Evolutionary conservation across 2,329 filamentous ascomycete species (phyloP).

Genomic region (Pseudocercospora macadamiae): DNA sequence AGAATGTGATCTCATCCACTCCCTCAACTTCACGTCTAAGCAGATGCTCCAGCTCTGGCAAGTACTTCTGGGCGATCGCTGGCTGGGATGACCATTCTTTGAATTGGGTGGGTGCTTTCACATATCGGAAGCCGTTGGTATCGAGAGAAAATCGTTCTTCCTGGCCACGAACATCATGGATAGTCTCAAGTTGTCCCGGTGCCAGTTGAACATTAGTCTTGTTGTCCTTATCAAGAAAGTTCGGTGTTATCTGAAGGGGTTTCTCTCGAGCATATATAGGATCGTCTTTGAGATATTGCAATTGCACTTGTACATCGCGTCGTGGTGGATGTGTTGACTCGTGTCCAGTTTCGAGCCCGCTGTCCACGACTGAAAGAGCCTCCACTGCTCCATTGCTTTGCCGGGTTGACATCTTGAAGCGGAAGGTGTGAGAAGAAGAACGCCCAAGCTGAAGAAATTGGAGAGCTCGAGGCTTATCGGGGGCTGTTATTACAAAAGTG

Average conservation of each 20-base stretch:
- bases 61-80: constrained; percentile 13
- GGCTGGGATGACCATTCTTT: constrained; percentile 25
- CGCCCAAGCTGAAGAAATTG: background rate
- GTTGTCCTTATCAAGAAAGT: constrained; percentile 28
- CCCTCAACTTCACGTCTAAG: constrained; percentile 29
- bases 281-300: constrained; percentile 34
- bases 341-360: background rate
- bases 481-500: background rate
- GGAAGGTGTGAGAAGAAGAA: too few species aligned
- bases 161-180: constrained; percentile 45
- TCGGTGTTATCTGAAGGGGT: constrained; percentile 35
- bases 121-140: constrained; percentile 32
- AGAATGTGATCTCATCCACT: constrained; percentile 33
- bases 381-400: background rate
- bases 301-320: constrained; percentile 40
- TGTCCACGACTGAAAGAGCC: background rate
- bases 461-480: background rate
- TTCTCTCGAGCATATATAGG: constrained; percentile 31
- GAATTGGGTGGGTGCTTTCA: constrained; percentile 15
- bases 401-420: background rate
- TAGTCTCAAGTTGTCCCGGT: constrained; percentile 25
- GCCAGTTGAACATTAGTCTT: constrained; percentile 30
- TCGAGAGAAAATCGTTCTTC: constrained; percentile 17
- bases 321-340: constrained; percentile 40
- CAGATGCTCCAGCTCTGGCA: constrained; percentile 19